phyloP scores from a whole-genome alignment of 2,329 filamentous ascomycete genomes.

The Graphilbum sp. region DNA sequence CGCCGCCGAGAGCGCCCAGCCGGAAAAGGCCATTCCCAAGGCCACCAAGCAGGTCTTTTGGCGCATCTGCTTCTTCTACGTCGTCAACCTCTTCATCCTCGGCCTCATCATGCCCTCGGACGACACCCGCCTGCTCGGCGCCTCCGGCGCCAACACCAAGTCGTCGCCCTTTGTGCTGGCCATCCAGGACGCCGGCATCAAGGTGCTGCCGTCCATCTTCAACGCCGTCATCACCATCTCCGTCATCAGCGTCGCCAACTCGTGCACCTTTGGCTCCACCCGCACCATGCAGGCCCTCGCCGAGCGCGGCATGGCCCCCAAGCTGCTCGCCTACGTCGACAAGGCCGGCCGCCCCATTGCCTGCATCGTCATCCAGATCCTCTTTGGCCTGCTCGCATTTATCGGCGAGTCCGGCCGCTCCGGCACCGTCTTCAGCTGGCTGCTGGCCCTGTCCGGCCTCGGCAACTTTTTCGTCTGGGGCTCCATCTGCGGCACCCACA shows the following conservation, averaged over 20 bases:
- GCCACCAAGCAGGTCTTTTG: constrained; percentile 39
- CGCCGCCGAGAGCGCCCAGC: constrained; percentile 32
- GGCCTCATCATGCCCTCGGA: constrained; percentile 29
- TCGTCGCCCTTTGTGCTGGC: constrained; percentile 35
- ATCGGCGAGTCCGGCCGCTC: constrained; percentile 28
- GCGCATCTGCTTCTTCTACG: constrained; percentile 35
- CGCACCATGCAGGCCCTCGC: constrained; percentile 34
- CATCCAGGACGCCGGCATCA: constrained; percentile 31
- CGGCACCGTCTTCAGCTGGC: constrained; percentile 41
- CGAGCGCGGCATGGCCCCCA: constrained; percentile 34
- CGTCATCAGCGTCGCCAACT: constrained; percentile 35
- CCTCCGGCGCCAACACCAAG: constrained; percentile 24
- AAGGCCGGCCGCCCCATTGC: constrained; percentile 41
- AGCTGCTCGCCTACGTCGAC: constrained; percentile 43
- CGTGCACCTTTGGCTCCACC: constrained; percentile 32
- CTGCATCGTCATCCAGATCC: constrained; percentile 33
- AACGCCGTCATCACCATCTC: constrained; percentile 35
- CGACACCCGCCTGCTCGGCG: constrained; percentile 22
- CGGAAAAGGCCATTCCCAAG: constrained; percentile 28
- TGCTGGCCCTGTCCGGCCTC: constrained; percentile 55
- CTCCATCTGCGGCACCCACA: constrained; percentile 13
- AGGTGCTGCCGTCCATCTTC: constrained; percentile 33
- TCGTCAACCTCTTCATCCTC: constrained; percentile 33
- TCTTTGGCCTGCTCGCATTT: constrained; percentile 44
- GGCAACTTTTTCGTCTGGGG: constrained; percentile 64